Evolutionary conservation across 805 yeast species (phyloP), one percentile per base, ranked within the genome.

Genomic region (Yamadazyma tumulicola): DNA sequence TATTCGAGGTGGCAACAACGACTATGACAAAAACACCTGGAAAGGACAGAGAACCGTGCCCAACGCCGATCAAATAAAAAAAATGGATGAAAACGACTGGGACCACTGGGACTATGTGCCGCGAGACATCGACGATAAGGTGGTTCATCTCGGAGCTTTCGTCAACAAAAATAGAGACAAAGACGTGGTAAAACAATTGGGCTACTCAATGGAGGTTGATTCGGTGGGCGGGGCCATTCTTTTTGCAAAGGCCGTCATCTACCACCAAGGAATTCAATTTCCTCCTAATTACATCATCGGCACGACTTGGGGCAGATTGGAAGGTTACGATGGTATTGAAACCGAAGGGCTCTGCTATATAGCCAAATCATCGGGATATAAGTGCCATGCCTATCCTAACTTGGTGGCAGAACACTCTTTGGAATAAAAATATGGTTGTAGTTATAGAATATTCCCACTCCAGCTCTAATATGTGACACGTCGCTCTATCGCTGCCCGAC

Each of bases 181-280:
- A 26, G 35, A 37, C 12, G 15, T 10, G 6, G 24, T 25, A 2
- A 26, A 26, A 24, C 29, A 35, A 16, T 24, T 34, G 12, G 36
- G 30, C 11, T 46, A 47, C 31, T 6, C 40, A 0, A 53, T 59
- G 2, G 48, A 49, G 19, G 41, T 73, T 16, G 76, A 72, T 41
- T 69, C 76, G 2, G 79, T 73, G 8, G 78, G 79, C 1, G 77
- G 77, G 6, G 77, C 76, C 1, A 59, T 72, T 1, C 53, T 73
- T 10, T 72, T 69, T 39, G 58, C 60, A 6, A 70, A 67, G 39
- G 57, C 71, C 7, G 51, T 60, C 7, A 49, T 73, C 3, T 68
- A 61, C 47, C 63, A 64, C 39, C 74, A 68, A 37, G 77, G 78
- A 17, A 56, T 62, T 3, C 51, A 59, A 17, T 72, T 71, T 47